Conservation (phyloP, 1,139 yeast species). For the Kazachstania sp. region DNA sequence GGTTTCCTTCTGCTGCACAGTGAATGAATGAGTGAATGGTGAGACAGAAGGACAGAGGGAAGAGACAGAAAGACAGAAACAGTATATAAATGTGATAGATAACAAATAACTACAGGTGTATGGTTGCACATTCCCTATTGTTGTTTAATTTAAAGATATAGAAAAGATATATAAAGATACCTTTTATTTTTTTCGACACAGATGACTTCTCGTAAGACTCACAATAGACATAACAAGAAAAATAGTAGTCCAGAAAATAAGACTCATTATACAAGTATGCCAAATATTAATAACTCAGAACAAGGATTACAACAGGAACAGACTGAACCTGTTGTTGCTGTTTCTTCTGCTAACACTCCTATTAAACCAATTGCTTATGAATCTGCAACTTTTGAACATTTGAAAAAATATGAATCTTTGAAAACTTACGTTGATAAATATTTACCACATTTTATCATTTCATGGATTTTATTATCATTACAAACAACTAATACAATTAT, state of each 20-base stretch:
- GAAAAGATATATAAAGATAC: no score
- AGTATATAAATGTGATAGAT: no score
- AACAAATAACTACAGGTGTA: no score
- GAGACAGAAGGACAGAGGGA: no score
- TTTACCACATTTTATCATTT: neutral
- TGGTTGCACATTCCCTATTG: no score
- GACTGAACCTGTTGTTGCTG: neutral
- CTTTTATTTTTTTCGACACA: no score
- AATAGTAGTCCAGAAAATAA: neutral
- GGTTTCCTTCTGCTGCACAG: no score
- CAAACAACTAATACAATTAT: neutral
- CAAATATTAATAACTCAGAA: neutral
- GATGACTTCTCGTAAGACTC: neutral
- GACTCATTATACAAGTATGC: neutral
- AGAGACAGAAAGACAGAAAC: no score
- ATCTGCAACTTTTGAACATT: slow-evolving; percentile 1
- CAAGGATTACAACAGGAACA: neutral
- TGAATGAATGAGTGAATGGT: no score
- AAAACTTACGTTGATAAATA: neutral
- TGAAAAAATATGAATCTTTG: neutral
- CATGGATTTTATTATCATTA: neutral
- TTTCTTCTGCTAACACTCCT: neutral
- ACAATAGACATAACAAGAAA: neutral
- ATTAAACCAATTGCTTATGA: neutral
- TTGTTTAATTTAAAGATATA: no score